Evolutionary conservation across 2,329 filamentous ascomycete species (phyloP), one percentile per base, ranked within the genome.

Genomic region (Fusarium oligoseptatum): DNA sequence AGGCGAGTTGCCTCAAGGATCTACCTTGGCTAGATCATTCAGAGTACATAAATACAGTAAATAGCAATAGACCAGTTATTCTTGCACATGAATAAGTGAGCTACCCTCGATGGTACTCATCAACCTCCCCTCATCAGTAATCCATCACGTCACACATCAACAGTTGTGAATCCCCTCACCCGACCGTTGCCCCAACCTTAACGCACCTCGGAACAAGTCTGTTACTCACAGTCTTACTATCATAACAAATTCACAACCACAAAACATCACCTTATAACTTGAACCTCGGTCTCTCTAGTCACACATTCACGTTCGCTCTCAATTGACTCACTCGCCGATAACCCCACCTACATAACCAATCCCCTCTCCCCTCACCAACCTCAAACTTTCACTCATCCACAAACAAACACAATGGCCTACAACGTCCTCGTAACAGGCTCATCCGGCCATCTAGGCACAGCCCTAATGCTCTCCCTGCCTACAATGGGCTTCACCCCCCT

Each of bases 381-480:
- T 55, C 27, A 29, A 34, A 27, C 34, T 48, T 48, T 27, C 43
- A 27, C 43, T 48, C 22, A 48, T 48, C 43, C 43, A 48, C 43
- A 48, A 48, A 20, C 34, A 34, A 7, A 22, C 50, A 27, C 60
- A 5, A 36, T 75, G 72, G 14, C 73, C 14, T 78, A 76, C 58
- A 71, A 83, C 69, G 81, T 87, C 43, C 84, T 87, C 17, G 84
- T 87, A 41, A 87, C 85, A 17, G 86, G 86, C 71, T 85, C 85
- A 1, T 81, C 86, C 0, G 86, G 86, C 64, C 86, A 87, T 64
- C 82, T 87, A 11, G 85, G 86, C 71, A 81, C 81, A 1, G 86
- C 85, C 22, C 80, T 87, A 0, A 86, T 87, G 84, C 83, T 87
- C 22, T 70, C 78, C 10, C 80, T 87, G 3, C 83, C 84, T 0